Evolutionary conservation across 2,329 filamentous ascomycete genomes (phyloP).

Genomic region (Xylariomycetidae sp.): DNA sequence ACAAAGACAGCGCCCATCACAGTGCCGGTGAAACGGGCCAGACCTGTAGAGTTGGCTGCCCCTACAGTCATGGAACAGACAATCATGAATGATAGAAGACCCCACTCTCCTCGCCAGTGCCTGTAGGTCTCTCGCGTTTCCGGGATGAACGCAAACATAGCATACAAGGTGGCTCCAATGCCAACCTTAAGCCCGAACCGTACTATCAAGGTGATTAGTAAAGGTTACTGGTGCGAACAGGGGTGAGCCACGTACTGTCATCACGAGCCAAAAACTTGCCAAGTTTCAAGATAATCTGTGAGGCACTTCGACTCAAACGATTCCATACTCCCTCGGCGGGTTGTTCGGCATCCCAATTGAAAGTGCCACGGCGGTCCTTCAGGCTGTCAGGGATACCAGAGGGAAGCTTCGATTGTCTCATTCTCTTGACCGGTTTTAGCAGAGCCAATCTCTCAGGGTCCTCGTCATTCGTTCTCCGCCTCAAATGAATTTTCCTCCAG

Average conservation of each 20-base stretch:
- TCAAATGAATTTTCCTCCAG: constrained; percentile 49
- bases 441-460: constrained; percentile 41
- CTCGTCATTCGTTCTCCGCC: constrained; percentile 24
- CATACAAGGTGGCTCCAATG: constrained; percentile 82
- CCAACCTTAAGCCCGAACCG: constrained; percentile 90
- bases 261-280: constrained; percentile 48
- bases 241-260: constrained; percentile 37
- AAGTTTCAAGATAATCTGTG: constrained; percentile 40
- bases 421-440: constrained; percentile 37
- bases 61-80: constrained; percentile 98
- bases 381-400: constrained; percentile 53
- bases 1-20: constrained; percentile 74
- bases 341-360: constrained; percentile 52
- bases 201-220: constrained; percentile 31
- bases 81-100: constrained; percentile 93
- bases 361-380: constrained; percentile 47
- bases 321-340: constrained; percentile 32
- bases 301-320: constrained; percentile 37
- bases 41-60: constrained; percentile 88
- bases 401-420: constrained; percentile 51
- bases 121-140: constrained; percentile 74
- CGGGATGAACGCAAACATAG: constrained; percentile 80
- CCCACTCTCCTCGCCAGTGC: constrained; percentile 95
- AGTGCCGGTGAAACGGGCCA: constrained; percentile 81
- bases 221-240: neutral